Evolutionary conservation across 345 rosid species (phyloP).

Genomic region (Brassica napus): Da-Ae NC_063444.1:1445501-1446000

Average conservation of each 20-base stretch:
- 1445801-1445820: constrained; percentile 37
- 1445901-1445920: constrained; percentile 95
- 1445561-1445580: constrained; percentile 65
- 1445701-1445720: background rate
- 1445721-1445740: constrained; percentile 25
- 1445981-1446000: constrained; percentile 64
- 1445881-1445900: constrained; percentile 44
- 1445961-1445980: constrained; percentile 72
- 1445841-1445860: constrained; percentile 18
- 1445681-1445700: background rate
- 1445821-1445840: constrained; percentile 7
- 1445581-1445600: constrained; percentile 78
- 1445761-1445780: constrained; percentile 49
- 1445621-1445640: constrained; percentile 82
- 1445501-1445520: background rate
- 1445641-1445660: constrained; percentile 69
- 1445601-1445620: constrained; percentile 52
- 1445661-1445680: background rate
- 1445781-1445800: constrained; percentile 81
- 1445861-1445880: constrained; percentile 25
- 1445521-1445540: background rate
- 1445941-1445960: constrained; percentile 96
- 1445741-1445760: constrained; percentile 92
- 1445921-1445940: constrained; percentile 97
- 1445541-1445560: constrained; percentile 10